Evolutionary conservation across 495 filamentous ascomycete genomes (phyloP), one percentile per base, ranked within the genome.

Genomic region (Pyrenula massariospora): DNA sequence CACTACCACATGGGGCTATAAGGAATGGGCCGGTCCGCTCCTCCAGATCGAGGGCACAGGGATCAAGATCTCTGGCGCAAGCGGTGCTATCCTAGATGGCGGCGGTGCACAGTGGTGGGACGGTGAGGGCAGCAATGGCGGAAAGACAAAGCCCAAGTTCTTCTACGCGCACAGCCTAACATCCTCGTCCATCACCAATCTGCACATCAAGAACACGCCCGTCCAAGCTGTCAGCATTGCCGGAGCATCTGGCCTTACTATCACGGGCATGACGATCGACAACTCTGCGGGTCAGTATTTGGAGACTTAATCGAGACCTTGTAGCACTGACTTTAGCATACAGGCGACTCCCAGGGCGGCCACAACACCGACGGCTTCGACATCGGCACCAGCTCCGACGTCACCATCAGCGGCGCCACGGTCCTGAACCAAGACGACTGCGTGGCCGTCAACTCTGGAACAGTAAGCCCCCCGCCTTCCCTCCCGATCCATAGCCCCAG

Each of bases 91-190:
- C 24, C 65, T 81, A 50, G 60, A 81, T 55, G 73, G 73, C 23
- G 67, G 71, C 50, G 78, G 78, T 8, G 67, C 69, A 0, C 56
- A 57, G 15, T 80, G 73, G 72, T 81, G 78, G 78, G 78, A 81
- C 60, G 73, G 74, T 2, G 10, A 74, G 24, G 78, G 78, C 15
- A 58, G 67, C 31, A 76, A 76, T 56, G 78, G 78, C 12, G 76
- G 77, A 10, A 76, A 72, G 64, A 76, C 62, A 15, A 82, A 81
- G 66, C 70, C 70, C 59, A 79, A 79, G 64, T 80, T 80, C 66
- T 81, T 80, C 67, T 65, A 65, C 53, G 77, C 71, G 15, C 74
- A 78, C 57, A 59, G 49, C 11, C 59, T 81, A 24, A 63, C 62
- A 12, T 51, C 57, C 0, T 77, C 74, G 2, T 53, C 65, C 10